Percentiles rank a stretch among this genome's conserved stretches.
These are phyloP conservation scores for Mycena filopes DNA, from an alignment of 768 basidiomycete genomes.

Conservation along the genomic window DNA sequence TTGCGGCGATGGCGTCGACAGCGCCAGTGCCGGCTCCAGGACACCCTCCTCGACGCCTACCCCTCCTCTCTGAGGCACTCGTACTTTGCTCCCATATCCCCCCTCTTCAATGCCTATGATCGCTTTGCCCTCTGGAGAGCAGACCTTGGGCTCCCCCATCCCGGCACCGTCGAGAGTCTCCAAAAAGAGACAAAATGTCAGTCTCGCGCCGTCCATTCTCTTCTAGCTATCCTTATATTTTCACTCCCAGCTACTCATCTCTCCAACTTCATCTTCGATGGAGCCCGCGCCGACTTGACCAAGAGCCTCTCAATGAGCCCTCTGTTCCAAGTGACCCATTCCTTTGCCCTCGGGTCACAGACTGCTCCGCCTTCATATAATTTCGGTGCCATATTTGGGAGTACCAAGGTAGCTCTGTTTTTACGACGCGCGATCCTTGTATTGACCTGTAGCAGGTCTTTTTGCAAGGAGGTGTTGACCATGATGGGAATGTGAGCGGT, in stretches of 20 bases:
- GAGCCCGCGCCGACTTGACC: constrained; percentile 94
- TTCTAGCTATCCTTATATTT: constrained; percentile 16
- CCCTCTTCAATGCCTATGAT: constrained; percentile 73
- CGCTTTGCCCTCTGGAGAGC: constrained; percentile 86
- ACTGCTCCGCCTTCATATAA: constrained; percentile 89
- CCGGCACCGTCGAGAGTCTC: constrained; percentile 93
- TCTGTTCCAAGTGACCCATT: constrained; percentile 98
- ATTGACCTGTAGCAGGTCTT: constrained; percentile 66
- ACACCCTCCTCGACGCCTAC: constrained; percentile 47
- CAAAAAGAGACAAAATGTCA: constrained; percentile 92
- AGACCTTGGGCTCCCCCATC: constrained; percentile 84
- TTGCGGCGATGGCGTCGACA: constrained; percentile 55
- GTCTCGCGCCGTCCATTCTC: constrained; percentile 36
- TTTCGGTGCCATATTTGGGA: constrained; percentile 94
- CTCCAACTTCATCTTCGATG: constrained; percentile 96
- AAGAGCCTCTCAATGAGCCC: constrained; percentile 94
- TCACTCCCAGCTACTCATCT: constrained; percentile 79
- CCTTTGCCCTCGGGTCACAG: constrained; percentile 91
- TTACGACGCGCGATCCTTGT: constrained; percentile 1
- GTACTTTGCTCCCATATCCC: constrained; percentile 50
- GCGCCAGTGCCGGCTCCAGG: constrained; percentile 40
- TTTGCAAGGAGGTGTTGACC: constrained; percentile 93
- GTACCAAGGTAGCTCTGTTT: constrained; percentile 66
- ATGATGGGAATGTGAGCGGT: constrained; percentile 90
- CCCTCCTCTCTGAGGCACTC: constrained; percentile 34